Base-by-base conservation (phyloP, 768 basidiomycete species). In the Daedaleopsis nitida region DNA sequence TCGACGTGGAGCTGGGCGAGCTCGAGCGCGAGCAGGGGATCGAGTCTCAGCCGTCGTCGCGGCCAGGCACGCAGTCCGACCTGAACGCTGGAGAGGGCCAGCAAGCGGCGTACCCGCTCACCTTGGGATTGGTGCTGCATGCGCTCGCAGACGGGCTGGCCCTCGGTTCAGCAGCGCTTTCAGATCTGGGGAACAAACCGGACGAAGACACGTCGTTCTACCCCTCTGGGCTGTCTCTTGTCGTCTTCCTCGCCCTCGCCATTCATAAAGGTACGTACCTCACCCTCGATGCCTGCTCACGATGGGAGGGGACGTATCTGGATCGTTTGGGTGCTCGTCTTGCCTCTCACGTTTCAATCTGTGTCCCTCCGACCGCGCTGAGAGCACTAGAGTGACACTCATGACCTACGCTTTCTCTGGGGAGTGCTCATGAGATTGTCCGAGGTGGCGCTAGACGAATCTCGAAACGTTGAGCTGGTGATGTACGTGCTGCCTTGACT, bases 121-220 rank as follows among this genome's bases (percentile, higher is more conserved):
- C 94, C 0, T 74, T 98, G 10, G 97, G 96, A 1, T 78, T 98
- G 48, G 81, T 93, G 24, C 83, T 94, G 24, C 96, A 99, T 70
- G 91, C 87, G 1, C 80, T 95, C 51, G 91, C 94, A 0, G 97
- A 99, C 73, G 96, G 97, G 4, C 86, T 97, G 59, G 94, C 93
- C 2, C 78, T 98, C 42, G 97, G 96, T 23, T 89, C 94, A 19
- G 89, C 91, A 3, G 81, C 83, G 13, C 75, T 88, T 39, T 72
- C 75, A 21, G 59, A 59, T 1, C 3, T 59, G 2, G 42, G 14
- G 0, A 5, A 69, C 11, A 70, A 64, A 58, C 74, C 77, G 17
- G 78, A 77, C 9, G 44, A 52, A 2, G 44, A 23, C 11, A 63
- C n/a, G 6, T 58, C 66, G 14, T 12, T 61, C 6, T 27, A 64